These are phyloP conservation scores for Leptosphaerulina australis DNA, from an alignment of 2,329 filamentous ascomycete genomes.

Conservation along the genomic window DNA sequence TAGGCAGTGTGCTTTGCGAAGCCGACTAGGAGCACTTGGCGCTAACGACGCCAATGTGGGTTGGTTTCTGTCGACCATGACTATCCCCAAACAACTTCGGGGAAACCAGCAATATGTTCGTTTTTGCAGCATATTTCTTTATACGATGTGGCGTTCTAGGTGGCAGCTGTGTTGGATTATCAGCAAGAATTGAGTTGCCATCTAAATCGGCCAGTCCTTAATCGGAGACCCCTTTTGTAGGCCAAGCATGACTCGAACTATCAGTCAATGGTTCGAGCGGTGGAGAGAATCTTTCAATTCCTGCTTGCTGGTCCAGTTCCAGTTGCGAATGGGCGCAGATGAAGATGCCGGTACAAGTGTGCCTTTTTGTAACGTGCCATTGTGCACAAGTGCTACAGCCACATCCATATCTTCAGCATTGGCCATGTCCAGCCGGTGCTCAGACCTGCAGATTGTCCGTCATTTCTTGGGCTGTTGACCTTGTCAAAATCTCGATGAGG, in stretches of 20 bases:
- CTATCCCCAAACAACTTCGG: slow-evolving; percentile 6
- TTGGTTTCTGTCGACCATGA: neutral
- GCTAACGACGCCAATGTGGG: slow-evolving; percentile 6
- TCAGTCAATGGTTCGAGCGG: neutral
- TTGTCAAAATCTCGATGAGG: slow-evolving; percentile 7
- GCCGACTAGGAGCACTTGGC: slow-evolving; percentile 2
- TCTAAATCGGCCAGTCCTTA: neutral
- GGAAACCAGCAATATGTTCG: no score
- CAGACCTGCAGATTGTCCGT: slow-evolving; percentile 9
- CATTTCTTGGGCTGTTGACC: slow-evolving; percentile 2
- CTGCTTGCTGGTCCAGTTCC: neutral
- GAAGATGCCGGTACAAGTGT: slow-evolving; percentile 2
- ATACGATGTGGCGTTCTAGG: slow-evolving; percentile 9
- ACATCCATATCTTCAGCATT: slow-evolving; percentile 8
- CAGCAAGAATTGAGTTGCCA: neutral
- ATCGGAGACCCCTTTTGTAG: neutral
- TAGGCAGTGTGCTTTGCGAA: slow-evolving; percentile 1
- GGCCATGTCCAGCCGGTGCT: slow-evolving; percentile 4
- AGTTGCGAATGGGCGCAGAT: slow-evolving; percentile 4
- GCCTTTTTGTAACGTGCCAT: slow-evolving; percentile 6
- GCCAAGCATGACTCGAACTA: slow-evolving; percentile 11
- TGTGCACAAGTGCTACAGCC: slow-evolving; percentile 9
- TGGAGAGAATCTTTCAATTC: neutral
- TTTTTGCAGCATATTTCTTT: slow-evolving; percentile 1
- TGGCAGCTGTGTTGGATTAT: neutral